Base-by-base conservation (phyloP, 352 stramenopile genomes). In the Phytopythium vexans region DNA sequence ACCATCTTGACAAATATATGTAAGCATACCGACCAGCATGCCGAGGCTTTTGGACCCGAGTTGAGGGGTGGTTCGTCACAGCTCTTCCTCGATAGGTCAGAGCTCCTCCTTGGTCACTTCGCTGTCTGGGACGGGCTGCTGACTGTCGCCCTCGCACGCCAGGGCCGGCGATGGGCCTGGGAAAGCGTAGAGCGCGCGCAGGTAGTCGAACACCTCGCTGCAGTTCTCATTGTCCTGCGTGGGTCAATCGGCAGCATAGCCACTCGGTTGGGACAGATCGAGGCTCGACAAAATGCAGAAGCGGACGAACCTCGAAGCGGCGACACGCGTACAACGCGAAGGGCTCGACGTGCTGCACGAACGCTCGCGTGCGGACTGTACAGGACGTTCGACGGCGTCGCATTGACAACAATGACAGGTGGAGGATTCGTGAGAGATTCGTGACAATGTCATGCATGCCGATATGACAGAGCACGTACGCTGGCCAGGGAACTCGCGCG, bases 281-380 rank as follows among this genome's bases (percentile, higher is more conserved):
- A n/a, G n/a, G n/a, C n/a, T n/a, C n/a, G n/a, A n/a, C n/a, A n/a
- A n/a, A n/a, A n/a, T n/a, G n/a, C n/a, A n/a, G 41, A 8, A 27
- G 11, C 4, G 6, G 6, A 62, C 70, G n/a, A 63, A 88, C 77
- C 56, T 81, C 53, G 50, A 72, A 75, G 41, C 74, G 57, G 31
- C 74, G 46, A 58, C 78, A 87, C 39, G 72, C 65, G 39, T 79
- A 77, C 33, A 86, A 42, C 6, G 75, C 73, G 40, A 87, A 83
- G 4, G 78, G 78, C 54, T 89, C 78, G 3, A 89, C 71, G 55
- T 84, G 73, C 52, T 77, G 58, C 40, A 89, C 72, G 55, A 89
- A 87, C 39, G 84, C 68, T 9, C 72, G 60, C 15, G 72, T 62
- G 37, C 76, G 75, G 12, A 70, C 78, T 89, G 21, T n/a, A 35